Percentiles rank a stretch among this genome's conserved stretches.
Conservation (phyloP, 441 rosid genomes). For the Daphne laureola region DNA sequence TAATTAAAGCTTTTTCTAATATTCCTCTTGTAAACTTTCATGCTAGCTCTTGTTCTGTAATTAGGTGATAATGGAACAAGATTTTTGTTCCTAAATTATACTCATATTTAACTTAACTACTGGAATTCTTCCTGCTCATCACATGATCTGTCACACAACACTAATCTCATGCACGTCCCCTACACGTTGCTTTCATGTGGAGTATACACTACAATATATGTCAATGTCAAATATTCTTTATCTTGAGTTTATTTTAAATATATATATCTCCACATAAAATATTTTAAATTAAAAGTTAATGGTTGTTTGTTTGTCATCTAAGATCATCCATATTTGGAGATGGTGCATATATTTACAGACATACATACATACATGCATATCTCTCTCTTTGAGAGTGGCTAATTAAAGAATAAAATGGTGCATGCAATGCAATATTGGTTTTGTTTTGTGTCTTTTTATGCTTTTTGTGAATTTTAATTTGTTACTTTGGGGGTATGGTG, state of each 20-base stretch:
- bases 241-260: neutral
- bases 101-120: neutral
- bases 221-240: slow-evolving; percentile 24
- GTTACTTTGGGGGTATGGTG: slow-evolving; percentile 40
- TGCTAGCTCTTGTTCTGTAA: slow-evolving; percentile 1
- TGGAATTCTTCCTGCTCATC: neutral
- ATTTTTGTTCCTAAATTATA: too few species aligned
- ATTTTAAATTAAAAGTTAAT: too few species aligned
- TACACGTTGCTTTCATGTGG: slow-evolving; percentile 37
- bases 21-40: neutral
- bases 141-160: slow-evolving; percentile 18
- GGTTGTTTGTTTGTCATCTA: too few species aligned
- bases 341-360: too few species aligned
- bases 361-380: too few species aligned
- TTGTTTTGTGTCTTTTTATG: slow-evolving; percentile 39
- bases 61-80: too few species aligned
- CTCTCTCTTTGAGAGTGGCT: too few species aligned
- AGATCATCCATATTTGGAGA: too few species aligned
- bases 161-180: slow-evolving; percentile 68
- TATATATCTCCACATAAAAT: too few species aligned
- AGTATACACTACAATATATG: slow-evolving; percentile 13
- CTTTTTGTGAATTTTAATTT: slow-evolving; percentile 26
- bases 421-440: slow-evolving; percentile 10
- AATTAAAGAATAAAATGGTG: too few species aligned
- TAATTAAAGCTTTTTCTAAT: neutral